Conservation (phyloP, 2,329 filamentous ascomycete species). For the Dendryphion nanum region DNA sequence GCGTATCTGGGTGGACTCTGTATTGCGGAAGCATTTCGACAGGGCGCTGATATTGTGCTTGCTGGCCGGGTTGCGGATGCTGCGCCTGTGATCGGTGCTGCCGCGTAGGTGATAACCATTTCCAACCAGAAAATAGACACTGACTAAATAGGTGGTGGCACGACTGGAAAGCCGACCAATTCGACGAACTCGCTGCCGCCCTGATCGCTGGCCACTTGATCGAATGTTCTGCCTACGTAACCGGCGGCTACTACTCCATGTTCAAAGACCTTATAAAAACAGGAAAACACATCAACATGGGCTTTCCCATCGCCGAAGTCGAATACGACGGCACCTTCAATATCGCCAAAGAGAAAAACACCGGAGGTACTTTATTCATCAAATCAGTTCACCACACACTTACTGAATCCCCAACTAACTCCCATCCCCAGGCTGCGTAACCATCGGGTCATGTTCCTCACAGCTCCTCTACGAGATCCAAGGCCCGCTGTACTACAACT, state of each 20-base stretch:
- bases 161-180: conserved; percentile 40
- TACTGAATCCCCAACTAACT: no score
- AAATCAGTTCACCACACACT: neutral
- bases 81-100: conserved; percentile 40
- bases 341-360: conserved; percentile 28
- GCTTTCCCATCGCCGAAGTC: conserved; percentile 11
- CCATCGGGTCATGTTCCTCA: conserved; percentile 45
- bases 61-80: conserved; percentile 43
- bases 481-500: conserved; percentile 49
- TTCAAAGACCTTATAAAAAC: conserved; percentile 30
- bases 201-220: conserved; percentile 46
- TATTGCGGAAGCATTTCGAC: conserved; percentile 37
- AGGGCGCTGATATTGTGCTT: conserved; percentile 43
- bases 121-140: no score
- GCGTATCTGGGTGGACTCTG: conserved; percentile 42
- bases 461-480: conserved; percentile 46
- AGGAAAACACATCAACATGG: conserved; percentile 32
- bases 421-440: conserved; percentile 16
- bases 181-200: conserved; percentile 37
- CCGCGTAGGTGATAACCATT: conserved; percentile 28
- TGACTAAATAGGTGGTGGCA: conserved; percentile 39
- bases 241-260: conserved; percentile 34
- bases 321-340: conserved; percentile 9
- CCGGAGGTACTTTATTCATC: conserved; percentile 19
- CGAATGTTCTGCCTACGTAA: conserved; percentile 41